phyloP scores from a whole-genome alignment of 2,329 filamentous ascomycete genomes.

The Diaporthe longicolla region DNA sequence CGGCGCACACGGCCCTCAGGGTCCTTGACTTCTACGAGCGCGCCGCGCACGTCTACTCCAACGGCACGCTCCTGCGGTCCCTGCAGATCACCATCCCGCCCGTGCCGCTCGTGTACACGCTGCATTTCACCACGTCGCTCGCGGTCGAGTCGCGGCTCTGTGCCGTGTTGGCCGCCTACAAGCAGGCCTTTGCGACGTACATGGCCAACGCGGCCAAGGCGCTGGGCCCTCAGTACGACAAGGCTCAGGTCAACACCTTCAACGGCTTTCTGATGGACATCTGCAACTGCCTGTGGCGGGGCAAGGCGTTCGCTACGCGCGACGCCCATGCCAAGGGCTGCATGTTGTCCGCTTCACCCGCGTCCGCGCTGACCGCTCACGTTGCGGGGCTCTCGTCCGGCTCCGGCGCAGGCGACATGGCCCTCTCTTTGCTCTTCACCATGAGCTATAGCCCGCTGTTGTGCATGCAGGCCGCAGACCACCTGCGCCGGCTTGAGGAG shows the following conservation, averaged over 20 bases:
- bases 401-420: conserved; percentile 52
- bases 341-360: conserved; percentile 57
- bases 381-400: conserved; percentile 61
- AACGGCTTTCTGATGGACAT: conserved; percentile 91
- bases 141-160: conserved; percentile 78
- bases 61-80: conserved; percentile 63
- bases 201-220: conserved; percentile 57
- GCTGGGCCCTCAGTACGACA: conserved; percentile 62
- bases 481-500: conserved; percentile 71
- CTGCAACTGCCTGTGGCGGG: conserved; percentile 86
- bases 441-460: conserved; percentile 72
- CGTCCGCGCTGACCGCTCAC: conserved; percentile 63
- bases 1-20: conserved; percentile 62
- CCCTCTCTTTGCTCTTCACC: conserved; percentile 67
- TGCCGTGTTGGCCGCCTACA: conserved; percentile 79
- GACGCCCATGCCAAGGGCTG: conserved; percentile 76
- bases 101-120: conserved; percentile 76
- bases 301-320: conserved; percentile 75
- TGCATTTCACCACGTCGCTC: conserved; percentile 76
- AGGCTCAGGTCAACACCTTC: conserved; percentile 76
- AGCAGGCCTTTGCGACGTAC: conserved; percentile 78
- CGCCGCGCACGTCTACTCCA: conserved; percentile 68
- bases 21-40: conserved; percentile 80
- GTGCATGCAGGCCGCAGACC: conserved; percentile 67
- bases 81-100: conserved; percentile 79